Percentiles rank a stretch among this genome's conserved stretches.
These are phyloP conservation scores for Fraxinus velutina DNA, from an alignment of 305 asterid genomes.

Conservation along the genomic window DNA sequence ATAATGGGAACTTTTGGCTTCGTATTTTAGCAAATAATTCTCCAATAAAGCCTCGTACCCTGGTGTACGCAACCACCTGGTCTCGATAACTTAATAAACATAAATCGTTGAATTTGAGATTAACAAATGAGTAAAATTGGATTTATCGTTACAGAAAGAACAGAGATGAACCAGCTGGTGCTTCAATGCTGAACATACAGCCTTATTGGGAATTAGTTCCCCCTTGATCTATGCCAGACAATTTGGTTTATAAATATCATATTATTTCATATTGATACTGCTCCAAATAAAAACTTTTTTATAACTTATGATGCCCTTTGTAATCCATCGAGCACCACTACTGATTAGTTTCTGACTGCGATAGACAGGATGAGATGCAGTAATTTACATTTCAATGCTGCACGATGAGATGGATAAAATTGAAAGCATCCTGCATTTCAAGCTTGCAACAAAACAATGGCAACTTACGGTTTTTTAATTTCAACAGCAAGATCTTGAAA, in stretches of 20 bases:
- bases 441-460: neutral
- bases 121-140: neutral
- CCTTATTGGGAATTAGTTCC: neutral
- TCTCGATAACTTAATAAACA: neutral
- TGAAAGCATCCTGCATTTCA: neutral
- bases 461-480: neutral
- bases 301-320: neutral
- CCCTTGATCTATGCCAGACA: neutral
- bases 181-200: neutral
- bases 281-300: neutral
- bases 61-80: neutral
- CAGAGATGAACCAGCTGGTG: neutral
- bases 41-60: neutral
- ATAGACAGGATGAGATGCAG: neutral
- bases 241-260: neutral
- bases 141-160: neutral
- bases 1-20: neutral
- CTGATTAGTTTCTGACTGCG: neutral
- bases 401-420: neutral
- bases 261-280: neutral
- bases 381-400: neutral
- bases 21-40: neutral
- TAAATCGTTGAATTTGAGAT: neutral
- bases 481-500: neutral
- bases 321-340: neutral